phyloP scores from a whole-genome alignment of 2,329 filamentous ascomycete genomes.

The Raffaelea deltoideospora region DNA sequence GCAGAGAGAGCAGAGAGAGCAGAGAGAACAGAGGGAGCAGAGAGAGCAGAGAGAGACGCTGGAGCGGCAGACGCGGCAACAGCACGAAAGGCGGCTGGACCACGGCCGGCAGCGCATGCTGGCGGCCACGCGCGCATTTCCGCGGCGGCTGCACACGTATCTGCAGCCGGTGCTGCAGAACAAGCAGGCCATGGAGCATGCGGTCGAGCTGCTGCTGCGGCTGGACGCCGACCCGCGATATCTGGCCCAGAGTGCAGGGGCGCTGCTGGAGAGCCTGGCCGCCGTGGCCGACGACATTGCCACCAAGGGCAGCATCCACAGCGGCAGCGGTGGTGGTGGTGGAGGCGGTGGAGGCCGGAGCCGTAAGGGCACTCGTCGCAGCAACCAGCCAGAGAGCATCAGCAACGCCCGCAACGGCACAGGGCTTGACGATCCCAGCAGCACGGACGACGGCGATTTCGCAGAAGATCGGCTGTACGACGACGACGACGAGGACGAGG shows the following conservation, averaged over 20 bases:
- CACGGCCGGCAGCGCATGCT: conserved; percentile 7
- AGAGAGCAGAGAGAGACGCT: no score
- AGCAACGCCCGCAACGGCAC: conserved; percentile 2
- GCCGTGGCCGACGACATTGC: conserved; percentile 5
- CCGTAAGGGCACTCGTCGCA: no score
- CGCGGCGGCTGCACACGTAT: conserved; percentile 7
- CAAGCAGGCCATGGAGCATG: conserved; percentile 8
- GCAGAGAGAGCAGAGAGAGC: no score
- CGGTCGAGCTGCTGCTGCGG: conserved; percentile 8
- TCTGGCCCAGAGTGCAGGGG: conserved; percentile 6
- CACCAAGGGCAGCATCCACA: no score
- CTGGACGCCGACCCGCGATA: conserved; percentile 9
- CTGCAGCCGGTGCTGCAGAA: conserved; percentile 8
- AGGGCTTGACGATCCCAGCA: conserved; percentile 4
- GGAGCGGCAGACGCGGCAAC: neutral
- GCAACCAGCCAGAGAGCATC: no score
- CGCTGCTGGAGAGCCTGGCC: conserved; percentile 8
- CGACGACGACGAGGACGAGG: conserved; percentile 4
- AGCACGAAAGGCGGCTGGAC: no score
- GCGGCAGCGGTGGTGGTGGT: no score
- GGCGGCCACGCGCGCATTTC: conserved; percentile 3
- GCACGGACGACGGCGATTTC: conserved; percentile 3
- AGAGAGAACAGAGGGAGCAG: no score
- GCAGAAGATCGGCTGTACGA: conserved; percentile 5
- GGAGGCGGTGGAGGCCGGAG: no score